These are phyloP conservation scores for Coemansia sp. DNA, from an alignment of 192 early-diverging fungal genomes.

Conservation along the genomic window DNA sequence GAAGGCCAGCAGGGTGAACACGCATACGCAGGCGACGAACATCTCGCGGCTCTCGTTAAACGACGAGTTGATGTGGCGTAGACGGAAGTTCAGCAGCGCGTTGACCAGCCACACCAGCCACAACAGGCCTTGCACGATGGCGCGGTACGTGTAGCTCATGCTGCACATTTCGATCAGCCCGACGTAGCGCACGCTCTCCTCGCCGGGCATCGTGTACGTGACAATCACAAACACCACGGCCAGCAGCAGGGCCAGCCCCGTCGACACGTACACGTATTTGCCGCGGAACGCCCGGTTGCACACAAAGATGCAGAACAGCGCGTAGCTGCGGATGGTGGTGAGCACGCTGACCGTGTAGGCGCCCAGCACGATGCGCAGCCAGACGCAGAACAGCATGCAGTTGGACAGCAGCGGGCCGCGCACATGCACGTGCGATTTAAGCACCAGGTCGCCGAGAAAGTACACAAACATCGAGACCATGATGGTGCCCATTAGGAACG, in stretches of 20 bases:
- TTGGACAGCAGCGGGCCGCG: conserved; percentile 14
- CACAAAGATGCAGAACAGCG: conserved; percentile 46
- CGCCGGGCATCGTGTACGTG: conserved; percentile 26
- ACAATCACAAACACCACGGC: conserved; percentile 28
- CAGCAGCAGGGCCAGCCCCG: conserved; percentile 5
- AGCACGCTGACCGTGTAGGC: conserved; percentile 29
- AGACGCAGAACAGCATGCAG: conserved; percentile 47
- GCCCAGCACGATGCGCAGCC: conserved; percentile 42
- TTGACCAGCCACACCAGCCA: conserved; percentile 43
- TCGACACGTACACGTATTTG: conserved; percentile 19
- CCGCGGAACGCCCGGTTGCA: conserved; percentile 34
- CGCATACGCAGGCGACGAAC: conserved; percentile 33
- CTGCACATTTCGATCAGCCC: conserved; percentile 36
- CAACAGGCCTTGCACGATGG: conserved; percentile 32
- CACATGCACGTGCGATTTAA: conserved; percentile 46
- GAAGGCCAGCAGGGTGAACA: conserved; percentile 35
- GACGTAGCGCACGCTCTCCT: conserved; percentile 29
- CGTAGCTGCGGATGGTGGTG: conserved; percentile 45
- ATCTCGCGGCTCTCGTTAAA: conserved; percentile 50
- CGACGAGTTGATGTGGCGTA: conserved; percentile 50
- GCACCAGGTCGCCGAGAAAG: conserved; percentile 49
- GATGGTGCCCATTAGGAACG: conserved; percentile 38
- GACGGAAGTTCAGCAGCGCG: conserved; percentile 29
- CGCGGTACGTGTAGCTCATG: conserved; percentile 41
- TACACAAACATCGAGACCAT: conserved; percentile 36